A percentile compares a stretch with the other conserved stretches of the same genome.
Evolutionary conservation across 768 basidiomycete species (phyloP).

Genomic region (Lentinula guzmanii): DNA sequence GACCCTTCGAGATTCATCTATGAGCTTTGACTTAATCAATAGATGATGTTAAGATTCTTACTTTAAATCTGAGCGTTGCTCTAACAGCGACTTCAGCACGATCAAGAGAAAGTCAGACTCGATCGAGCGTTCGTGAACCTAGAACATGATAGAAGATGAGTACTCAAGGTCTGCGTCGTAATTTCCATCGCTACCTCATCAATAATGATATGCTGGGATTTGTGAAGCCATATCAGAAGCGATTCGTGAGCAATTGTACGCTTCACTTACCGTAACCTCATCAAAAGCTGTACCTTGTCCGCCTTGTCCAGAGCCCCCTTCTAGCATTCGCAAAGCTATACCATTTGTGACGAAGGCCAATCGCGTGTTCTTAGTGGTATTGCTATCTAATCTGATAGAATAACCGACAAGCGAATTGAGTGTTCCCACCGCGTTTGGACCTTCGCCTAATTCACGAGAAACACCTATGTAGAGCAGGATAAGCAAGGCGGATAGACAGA

Average conservation of each 20-base stretch:
- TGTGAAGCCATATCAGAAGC: not conserved
- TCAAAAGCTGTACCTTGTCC: slow-evolving; percentile 82
- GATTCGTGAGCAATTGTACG: not conserved
- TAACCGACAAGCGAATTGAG: slow-evolving; percentile 82
- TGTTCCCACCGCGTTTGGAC: slow-evolving; percentile 71
- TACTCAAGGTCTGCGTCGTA: not conserved
- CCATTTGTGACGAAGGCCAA: slow-evolving; percentile 89
- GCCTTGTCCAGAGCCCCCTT: slow-evolving; percentile 65
- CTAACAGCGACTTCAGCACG: slow-evolving; percentile 79
- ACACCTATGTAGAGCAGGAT: slow-evolving; percentile 39
- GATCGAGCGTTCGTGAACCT: slow-evolving; percentile 95
- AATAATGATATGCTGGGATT: slow-evolving; percentile 79
- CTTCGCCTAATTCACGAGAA: slow-evolving; percentile 87
- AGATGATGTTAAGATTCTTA: slow-evolving; percentile 20
- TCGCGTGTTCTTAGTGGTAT: slow-evolving; percentile 72
- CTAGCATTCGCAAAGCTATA: slow-evolving; percentile 96
- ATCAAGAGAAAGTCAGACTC: slow-evolving; percentile 97
- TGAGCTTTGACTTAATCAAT: not conserved
- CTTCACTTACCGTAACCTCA: slow-evolving; percentile 75
- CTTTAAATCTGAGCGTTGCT: slow-evolving; percentile 81
- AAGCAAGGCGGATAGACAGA: not conserved
- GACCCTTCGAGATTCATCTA: slow-evolving; percentile 42
- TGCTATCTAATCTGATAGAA: slow-evolving; percentile 88
- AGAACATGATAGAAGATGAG: not conserved
- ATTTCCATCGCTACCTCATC: slow-evolving; percentile 62